Percentiles rank a stretch among this genome's conserved stretches.
Evolutionary conservation across 1,284 basidiomycete genomes (phyloP).

Genomic region (Fomitopsis betulina): DNA sequence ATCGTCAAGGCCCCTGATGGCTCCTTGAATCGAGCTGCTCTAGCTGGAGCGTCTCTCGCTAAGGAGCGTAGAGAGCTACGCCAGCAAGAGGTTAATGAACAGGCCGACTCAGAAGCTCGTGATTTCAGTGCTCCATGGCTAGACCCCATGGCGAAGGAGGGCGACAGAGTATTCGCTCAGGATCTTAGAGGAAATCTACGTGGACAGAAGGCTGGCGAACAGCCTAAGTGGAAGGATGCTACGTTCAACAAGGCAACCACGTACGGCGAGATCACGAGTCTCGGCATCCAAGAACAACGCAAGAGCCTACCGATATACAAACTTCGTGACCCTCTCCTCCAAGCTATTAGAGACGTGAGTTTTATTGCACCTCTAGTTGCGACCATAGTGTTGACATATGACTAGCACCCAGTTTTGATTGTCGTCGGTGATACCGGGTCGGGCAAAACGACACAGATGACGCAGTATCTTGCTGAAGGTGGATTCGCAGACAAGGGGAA

Average conservation of each 20-base stretch:
- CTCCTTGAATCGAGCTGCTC: constrained; percentile 91
- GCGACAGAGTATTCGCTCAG: constrained; percentile 89
- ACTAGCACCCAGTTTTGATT: constrained; percentile 85
- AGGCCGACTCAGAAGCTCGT: constrained; percentile 89
- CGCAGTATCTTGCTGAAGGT: constrained; percentile 74
- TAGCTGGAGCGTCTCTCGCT: constrained; percentile 89
- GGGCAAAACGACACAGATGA: constrained; percentile 82
- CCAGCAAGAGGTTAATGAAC: constrained; percentile 92
- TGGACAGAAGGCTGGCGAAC: constrained; percentile 79
- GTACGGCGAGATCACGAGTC: constrained; percentile 86
- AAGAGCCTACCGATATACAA: constrained; percentile 94
- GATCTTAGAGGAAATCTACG: constrained; percentile 83
- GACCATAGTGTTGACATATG: constrained; percentile 19
- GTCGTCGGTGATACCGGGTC: constrained; percentile 91
- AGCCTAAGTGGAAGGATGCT: constrained; percentile 89
- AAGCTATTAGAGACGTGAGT: constrained; percentile 86
- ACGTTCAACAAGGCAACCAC: constrained; percentile 97
- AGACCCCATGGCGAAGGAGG: constrained; percentile 92
- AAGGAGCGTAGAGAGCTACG: constrained; percentile 94
- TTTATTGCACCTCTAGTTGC: neutral
- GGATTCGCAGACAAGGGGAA: constrained; percentile 78
- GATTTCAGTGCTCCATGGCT: constrained; percentile 97
- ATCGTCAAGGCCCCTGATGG: constrained; percentile 95
- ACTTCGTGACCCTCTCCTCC: constrained; percentile 86
- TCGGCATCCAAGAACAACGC: constrained; percentile 94